Percentiles rank a stretch among this genome's conserved stretches.
These are phyloP conservation scores for Nakaseomyces delphensis DNA, from an alignment of 1,139 yeast genomes.

Conservation along the genomic window DNA sequence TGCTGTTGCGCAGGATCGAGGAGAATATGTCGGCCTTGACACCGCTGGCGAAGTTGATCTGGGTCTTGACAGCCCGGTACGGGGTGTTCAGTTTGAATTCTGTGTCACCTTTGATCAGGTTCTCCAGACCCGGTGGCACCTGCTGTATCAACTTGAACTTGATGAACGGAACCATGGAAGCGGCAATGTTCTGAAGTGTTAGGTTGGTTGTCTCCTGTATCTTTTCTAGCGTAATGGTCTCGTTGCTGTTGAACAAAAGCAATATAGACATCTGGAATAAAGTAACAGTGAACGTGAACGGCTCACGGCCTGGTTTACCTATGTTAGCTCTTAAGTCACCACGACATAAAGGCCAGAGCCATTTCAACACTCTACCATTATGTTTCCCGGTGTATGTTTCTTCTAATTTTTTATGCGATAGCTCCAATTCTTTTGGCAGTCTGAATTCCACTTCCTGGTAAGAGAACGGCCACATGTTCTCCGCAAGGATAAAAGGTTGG, in stretches of 20 bases:
- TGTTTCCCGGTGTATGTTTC: conserved; percentile 67
- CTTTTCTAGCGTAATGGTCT: conserved; percentile 51
- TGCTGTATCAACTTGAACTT: conserved; percentile 70
- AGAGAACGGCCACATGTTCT: conserved; percentile 80
- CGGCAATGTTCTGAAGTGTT: conserved; percentile 56
- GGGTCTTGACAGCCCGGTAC: conserved; percentile 75
- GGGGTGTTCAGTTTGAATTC: conserved; percentile 66
- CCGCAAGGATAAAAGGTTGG: conserved; percentile 72
- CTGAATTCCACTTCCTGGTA: conserved; percentile 41
- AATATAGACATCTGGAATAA: conserved; percentile 81
- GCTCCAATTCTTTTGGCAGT: conserved; percentile 54
- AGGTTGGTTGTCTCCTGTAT: conserved; percentile 62
- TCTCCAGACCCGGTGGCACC: conserved; percentile 47
- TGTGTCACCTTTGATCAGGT: conserved; percentile 45
- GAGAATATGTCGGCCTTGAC: conserved; percentile 54
- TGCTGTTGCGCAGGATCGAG: conserved; percentile 11
- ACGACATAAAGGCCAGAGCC: conserved; percentile 95
- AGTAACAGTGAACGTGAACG: conserved; percentile 73
- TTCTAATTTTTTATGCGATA: conserved; percentile 59
- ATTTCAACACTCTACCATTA: conserved; percentile 78
- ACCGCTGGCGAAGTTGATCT: conserved; percentile 78
- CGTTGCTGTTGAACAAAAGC: conserved; percentile 55
- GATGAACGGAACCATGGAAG: conserved; percentile 68
- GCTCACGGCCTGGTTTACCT: conserved; percentile 74
- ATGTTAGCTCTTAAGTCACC: conserved; percentile 89